Evolutionary conservation across 805 yeast genomes (phyloP).

Genomic region (Metschnikowia picachoensis): DNA sequence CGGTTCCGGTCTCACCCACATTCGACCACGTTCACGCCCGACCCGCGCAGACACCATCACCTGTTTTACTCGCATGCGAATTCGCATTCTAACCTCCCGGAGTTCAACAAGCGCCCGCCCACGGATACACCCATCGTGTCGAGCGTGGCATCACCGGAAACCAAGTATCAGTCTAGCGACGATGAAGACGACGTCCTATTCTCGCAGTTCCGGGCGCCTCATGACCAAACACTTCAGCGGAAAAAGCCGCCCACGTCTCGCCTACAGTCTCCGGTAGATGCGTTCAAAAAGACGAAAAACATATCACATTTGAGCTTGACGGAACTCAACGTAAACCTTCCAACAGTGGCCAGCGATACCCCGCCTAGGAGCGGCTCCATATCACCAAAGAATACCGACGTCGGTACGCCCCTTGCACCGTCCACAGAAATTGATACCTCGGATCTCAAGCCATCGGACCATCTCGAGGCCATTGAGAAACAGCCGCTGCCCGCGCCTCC

Average conservation of each 20-base stretch:
- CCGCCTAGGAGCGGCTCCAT: conserved; percentile 17
- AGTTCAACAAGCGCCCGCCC: conserved; percentile 66
- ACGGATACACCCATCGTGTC: conserved; percentile 73
- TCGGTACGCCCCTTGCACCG: conserved; percentile 6
- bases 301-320: conserved; percentile 40
- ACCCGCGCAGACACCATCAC: conserved; percentile 13
- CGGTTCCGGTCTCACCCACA: conserved; percentile 17
- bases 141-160: conserved; percentile 50
- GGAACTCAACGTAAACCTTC: conserved; percentile 24
- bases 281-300: conserved; percentile 28
- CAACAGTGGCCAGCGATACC: conserved; percentile 6
- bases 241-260: background rate
- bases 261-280: background rate
- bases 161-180: conserved; percentile 28
- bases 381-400: conserved; percentile 19
- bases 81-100: conserved; percentile 38
- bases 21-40: conserved; percentile 13
- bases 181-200: conserved; percentile 20
- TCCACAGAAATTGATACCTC: conserved; percentile 5
- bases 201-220: conserved; percentile 7
- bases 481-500: background rate
- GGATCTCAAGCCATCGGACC: conserved; percentile 1
- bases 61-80: conserved; percentile 11
- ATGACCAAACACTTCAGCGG: conserved; percentile 5
- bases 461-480: background rate